phyloP scores from a whole-genome alignment of 257 asterid species.

The Nicotiana benthamiana region DNA sequence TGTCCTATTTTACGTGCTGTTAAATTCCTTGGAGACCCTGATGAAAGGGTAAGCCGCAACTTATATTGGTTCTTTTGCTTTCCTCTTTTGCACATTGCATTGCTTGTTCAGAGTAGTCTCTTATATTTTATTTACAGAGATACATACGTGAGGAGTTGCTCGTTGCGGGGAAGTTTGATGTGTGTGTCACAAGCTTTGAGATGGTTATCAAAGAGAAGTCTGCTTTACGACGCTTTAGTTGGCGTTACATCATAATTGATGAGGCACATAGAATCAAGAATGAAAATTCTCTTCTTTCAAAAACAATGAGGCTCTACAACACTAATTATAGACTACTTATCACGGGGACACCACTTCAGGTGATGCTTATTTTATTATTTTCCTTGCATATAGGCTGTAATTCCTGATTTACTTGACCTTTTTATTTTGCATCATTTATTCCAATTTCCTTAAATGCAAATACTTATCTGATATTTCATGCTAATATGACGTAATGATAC shows the following conservation, averaged over 20 bases:
- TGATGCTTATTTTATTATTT: slow-evolving; percentile 10
- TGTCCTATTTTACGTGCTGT: slow-evolving; percentile 90
- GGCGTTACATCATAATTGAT: slow-evolving; percentile 97
- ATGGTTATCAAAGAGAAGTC: slow-evolving; percentile 96
- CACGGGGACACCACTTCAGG: slow-evolving; percentile 99
- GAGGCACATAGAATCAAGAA: slow-evolving; percentile 99
- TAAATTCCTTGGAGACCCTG: slow-evolving; percentile 96
- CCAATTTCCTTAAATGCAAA: not conserved
- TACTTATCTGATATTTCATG: not conserved
- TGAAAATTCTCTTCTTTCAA: slow-evolving; percentile 92
- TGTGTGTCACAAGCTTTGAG: slow-evolving; percentile 95
- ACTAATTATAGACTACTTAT: slow-evolving; percentile 93
- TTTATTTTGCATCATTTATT: not conserved
- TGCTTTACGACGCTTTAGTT: slow-evolving; percentile 80
- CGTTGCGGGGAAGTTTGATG: slow-evolving; percentile 97
- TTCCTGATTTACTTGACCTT: not conserved
- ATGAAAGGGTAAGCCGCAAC: slow-evolving; percentile 68
- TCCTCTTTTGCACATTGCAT: slow-evolving; percentile 3
- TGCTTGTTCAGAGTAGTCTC: not conserved
- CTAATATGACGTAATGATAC: not conserved
- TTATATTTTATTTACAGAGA: slow-evolving; percentile 37
- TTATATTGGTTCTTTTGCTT: not conserved
- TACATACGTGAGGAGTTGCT: slow-evolving; percentile 89
- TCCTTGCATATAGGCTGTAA: not conserved
- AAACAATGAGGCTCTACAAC: slow-evolving; percentile 85